Percentiles rank a stretch among this genome's conserved stretches.
phyloP scores from a whole-genome alignment of 352 stramenopile species.

The Plasmopara viticola region DNA sequence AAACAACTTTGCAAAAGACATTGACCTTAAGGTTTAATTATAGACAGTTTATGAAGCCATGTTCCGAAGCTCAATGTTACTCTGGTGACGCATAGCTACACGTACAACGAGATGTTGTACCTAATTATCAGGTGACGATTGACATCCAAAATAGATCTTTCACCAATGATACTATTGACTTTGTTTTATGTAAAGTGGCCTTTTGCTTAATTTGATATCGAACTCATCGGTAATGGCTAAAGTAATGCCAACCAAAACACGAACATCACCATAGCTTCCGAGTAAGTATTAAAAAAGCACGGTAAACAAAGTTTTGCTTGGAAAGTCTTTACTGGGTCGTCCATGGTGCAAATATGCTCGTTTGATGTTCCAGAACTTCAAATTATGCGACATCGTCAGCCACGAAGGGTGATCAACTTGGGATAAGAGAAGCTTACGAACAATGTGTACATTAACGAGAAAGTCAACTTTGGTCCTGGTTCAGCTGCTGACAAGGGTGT shows the following conservation, averaged over 20 bases:
- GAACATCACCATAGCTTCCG: conserved; percentile 3
- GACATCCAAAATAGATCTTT: neutral
- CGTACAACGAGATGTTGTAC: too few species aligned
- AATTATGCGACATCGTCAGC: conserved; percentile 5
- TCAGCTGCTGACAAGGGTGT: conserved; percentile 5
- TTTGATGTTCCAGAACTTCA: conserved; percentile 6
- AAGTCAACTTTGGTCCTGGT: conserved; percentile 6
- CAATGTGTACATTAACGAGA: conserved; percentile 14
- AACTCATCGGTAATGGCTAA: neutral
- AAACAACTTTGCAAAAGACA: too few species aligned
- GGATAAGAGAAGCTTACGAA: conserved; percentile 2
- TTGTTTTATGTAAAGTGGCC: conserved; percentile 4
- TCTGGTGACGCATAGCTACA: too few species aligned
- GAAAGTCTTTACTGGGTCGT: conserved; percentile 8
- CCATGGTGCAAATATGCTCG: conserved; percentile 7
- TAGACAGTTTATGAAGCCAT: too few species aligned
- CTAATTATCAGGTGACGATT: too few species aligned
- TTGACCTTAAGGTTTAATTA: too few species aligned
- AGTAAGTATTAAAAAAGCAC: conserved; percentile 12
- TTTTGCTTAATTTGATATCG: conserved; percentile 5
- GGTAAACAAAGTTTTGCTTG: neutral
- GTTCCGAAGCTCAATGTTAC: too few species aligned
- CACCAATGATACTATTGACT: conserved; percentile 7
- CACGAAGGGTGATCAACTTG: conserved; percentile 5
- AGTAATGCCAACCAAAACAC: conserved; percentile 7